Evolutionary conservation across 768 basidiomycete genomes (phyloP), one percentile per base, ranked within the genome.

Genomic region (Auricularia auricula-judae): DNA sequence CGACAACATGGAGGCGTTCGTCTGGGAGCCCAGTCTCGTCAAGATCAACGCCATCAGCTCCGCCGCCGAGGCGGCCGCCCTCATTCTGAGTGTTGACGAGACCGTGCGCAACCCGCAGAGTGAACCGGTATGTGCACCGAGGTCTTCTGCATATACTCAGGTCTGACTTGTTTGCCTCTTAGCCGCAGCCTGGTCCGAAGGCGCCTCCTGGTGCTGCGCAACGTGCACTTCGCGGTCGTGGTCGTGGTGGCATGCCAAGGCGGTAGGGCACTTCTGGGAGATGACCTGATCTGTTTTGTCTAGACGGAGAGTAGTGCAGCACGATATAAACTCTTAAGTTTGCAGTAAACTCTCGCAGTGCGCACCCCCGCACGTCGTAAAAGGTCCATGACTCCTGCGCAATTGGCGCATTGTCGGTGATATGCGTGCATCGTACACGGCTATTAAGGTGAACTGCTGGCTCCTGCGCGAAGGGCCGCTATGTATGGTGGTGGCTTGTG

Each of bases 11-110:
- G 92, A 93, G 62, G 89, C 91, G 56, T 99, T 98, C 71, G 96
- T 99, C 7, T 98, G 97, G 96, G 97, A 98, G 73, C 96, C 97
- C 16, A 89, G 89, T 67, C 80, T 98, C 65, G 91, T 98, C 71
- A 99, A 98, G 78, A 77, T 86, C 58, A 99, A 99, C 71, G 97
- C 97, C 29, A 87, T 99, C 71, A 88, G 86, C 74, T 96, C 95
- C 71, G 97, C 97, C 4, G 82, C 91, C 10, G 97, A 99, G 76
- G 97, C 97, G 10, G 96, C 97, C 11, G 98, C 91, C 76, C 75
- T 99, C 74, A 93, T 98, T 69, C 77, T 99, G 65, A 94, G 91
- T 68, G 91, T 99, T 3, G 97, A 99, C 71, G 97, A 99, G 80
- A 99, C 97, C 4, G 94, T 98, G 35, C 82, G 90, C 67, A 96